Evolutionary conservation across 345 rosid genomes (phyloP).

Genomic region (Arabidopsis arenosa): DNA sequence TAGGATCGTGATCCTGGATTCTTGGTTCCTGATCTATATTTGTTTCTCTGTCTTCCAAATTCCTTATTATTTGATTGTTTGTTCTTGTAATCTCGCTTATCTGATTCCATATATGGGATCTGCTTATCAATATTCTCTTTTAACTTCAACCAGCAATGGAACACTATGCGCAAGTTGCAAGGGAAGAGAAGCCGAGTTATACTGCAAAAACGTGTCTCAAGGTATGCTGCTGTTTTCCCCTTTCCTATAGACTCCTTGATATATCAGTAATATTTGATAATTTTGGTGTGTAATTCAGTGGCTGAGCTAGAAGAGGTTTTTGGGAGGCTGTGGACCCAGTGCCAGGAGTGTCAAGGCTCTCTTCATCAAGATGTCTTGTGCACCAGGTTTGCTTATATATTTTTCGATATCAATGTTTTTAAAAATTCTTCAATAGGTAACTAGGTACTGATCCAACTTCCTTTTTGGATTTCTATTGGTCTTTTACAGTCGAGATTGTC

Average conservation of each 20-base stretch:
- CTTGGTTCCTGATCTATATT: conserved; percentile 11
- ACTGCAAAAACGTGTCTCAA: conserved; percentile 86
- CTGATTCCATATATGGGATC: conserved; percentile 6
- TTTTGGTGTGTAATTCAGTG: conserved; percentile 54
- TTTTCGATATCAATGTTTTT: not conserved
- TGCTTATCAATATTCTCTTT: conserved; percentile 12
- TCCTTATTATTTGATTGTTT: not conserved
- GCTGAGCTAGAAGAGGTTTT: conserved; percentile 83
- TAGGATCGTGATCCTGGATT: conserved; percentile 26
- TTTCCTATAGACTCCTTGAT: conserved; percentile 21
- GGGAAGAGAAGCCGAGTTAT: conserved; percentile 94
- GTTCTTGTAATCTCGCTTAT: conserved; percentile 1
- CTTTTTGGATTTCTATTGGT: conserved; percentile 15
- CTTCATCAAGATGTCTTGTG: conserved; percentile 99
- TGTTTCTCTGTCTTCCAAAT: not conserved
- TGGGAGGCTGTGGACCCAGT: conserved; percentile 94
- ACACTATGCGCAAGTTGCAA: conserved; percentile 87
- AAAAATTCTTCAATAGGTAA: not conserved
- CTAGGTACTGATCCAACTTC: conserved; percentile 24
- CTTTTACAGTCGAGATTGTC: conserved; percentile 85
- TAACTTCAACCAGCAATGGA: conserved; percentile 46
- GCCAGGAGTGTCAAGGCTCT: conserved; percentile 98
- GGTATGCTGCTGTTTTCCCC: conserved; percentile 51
- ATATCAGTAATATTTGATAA: not conserved
- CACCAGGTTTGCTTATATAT: conserved; percentile 64